These are phyloP conservation scores for Orobanche coerulescens DNA, from an alignment of 257 asterid species.

Conservation along the genomic window DNA sequence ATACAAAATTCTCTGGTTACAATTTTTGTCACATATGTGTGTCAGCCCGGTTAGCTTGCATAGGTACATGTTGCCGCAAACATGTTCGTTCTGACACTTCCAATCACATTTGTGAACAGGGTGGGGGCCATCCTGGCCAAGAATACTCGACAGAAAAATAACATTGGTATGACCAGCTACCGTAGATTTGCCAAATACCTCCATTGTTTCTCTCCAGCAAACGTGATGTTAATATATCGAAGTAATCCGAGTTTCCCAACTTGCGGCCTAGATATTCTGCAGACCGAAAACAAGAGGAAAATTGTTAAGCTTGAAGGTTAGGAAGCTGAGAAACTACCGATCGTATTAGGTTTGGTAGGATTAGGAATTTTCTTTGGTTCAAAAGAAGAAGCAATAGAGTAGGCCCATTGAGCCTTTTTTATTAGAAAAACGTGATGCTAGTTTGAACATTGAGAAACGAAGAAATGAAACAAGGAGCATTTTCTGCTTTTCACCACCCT, in stretches of 20 bases:
- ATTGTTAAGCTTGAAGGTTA: slow-evolving; percentile 30
- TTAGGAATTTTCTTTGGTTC: slow-evolving; percentile 1
- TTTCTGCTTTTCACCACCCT: slow-evolving; percentile 1
- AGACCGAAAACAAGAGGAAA: slow-evolving; percentile 47
- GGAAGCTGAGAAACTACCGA: slow-evolving; percentile 12
- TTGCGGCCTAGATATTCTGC: slow-evolving; percentile 46
- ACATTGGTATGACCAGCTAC: slow-evolving; percentile 74
- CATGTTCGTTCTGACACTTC: slow-evolving; percentile 82
- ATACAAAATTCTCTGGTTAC: slow-evolving; percentile 86
- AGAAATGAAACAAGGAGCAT: background rate
- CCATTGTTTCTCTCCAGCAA: slow-evolving; percentile 44
- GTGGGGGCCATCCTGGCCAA: slow-evolving; percentile 97
- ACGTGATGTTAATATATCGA: slow-evolving; percentile 19
- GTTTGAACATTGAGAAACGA: background rate
- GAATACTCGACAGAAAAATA: slow-evolving; percentile 82
- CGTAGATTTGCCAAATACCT: slow-evolving; percentile 90
- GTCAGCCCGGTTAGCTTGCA: slow-evolving; percentile 89
- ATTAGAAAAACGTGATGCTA: background rate
- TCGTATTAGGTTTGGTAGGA: slow-evolving; percentile 8
- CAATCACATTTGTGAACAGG: slow-evolving; percentile 95
- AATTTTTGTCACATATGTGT: slow-evolving; percentile 96
- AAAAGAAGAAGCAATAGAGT: background rate
- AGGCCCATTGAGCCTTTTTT: background rate
- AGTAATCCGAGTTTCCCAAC: slow-evolving; percentile 23
- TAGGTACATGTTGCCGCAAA: slow-evolving; percentile 88